Percentiles rank a stretch among this genome's conserved stretches.
Evolutionary conservation across 306 rosid species (phyloP).

Genomic region (Dicorynia guianensis): DNA sequence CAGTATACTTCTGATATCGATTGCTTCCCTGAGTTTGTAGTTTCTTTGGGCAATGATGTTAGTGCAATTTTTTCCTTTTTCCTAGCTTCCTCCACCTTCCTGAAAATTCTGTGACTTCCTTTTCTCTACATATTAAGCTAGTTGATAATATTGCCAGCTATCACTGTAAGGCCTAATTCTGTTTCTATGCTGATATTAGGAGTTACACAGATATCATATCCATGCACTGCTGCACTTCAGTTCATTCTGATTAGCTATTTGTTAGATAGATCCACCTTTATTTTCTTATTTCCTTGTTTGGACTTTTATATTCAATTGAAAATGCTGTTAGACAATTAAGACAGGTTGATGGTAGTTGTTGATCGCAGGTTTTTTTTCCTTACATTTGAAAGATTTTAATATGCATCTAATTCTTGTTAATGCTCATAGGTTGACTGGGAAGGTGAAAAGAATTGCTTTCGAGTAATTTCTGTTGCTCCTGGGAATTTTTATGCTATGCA

Average conservation of each 20-base stretch:
- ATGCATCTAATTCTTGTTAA: constrained; percentile 27
- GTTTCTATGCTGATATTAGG: constrained; percentile 9
- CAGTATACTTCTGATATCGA: constrained; percentile 98
- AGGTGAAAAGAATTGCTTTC: constrained; percentile 76
- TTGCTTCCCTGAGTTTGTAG: constrained; percentile 78
- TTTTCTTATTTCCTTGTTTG: constrained; percentile 26
- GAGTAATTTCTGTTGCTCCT: constrained; percentile 80
- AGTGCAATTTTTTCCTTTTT: constrained; percentile 41
- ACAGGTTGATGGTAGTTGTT: constrained; percentile 29
- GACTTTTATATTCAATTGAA: constrained; percentile 10
- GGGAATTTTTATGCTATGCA: constrained; percentile 93
- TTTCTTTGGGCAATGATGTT: constrained; percentile 90
- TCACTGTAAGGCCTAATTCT: constrained; percentile 27
- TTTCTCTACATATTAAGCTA: constrained; percentile 5
- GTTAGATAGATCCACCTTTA: constrained; percentile 11
- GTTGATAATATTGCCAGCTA: constrained; percentile 30
- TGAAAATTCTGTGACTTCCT: constrained; percentile 2
- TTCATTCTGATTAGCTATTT: constrained; percentile 22
- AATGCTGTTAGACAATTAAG: constrained; percentile 3
- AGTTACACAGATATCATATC: constrained; percentile 9
- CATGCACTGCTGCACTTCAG: not conserved
- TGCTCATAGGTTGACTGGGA: constrained; percentile 82
- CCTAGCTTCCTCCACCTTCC: constrained; percentile 28
- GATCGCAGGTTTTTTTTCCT: constrained; percentile 1
- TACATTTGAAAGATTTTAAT: constrained; percentile 31